phyloP scores from a whole-genome alignment of 768 basidiomycete genomes.

The Leccinum rimulosum region DNA sequence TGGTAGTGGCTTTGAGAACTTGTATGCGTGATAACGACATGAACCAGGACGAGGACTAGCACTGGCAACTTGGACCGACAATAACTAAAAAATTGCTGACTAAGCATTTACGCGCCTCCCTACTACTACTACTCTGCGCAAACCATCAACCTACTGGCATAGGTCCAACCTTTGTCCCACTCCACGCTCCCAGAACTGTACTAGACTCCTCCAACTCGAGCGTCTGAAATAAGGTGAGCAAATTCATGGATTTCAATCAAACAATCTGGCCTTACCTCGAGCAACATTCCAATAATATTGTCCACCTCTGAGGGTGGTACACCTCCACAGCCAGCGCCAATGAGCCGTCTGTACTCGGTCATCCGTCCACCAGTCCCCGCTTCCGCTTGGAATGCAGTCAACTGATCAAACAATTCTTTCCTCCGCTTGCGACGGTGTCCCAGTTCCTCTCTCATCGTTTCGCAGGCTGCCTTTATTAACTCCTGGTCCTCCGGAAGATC shows the following conservation, averaged over 20 bases:
- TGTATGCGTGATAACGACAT: constrained; percentile 36
- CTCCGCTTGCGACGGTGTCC: constrained; percentile 64
- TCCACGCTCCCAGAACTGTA: constrained; percentile 47
- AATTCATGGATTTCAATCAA: neutral
- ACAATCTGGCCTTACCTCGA: constrained; percentile 57
- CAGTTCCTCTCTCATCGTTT: constrained; percentile 63
- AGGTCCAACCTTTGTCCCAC: constrained; percentile 26
- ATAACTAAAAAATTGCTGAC: constrained; percentile 15
- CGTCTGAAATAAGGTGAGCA: constrained; percentile 45
- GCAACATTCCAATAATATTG: constrained; percentile 74
- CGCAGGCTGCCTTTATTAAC: constrained; percentile 52
- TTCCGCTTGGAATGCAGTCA: constrained; percentile 82
- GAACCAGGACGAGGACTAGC: neutral
- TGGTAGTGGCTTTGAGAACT: constrained; percentile 48
- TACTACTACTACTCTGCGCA: neutral
- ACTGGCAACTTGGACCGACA: neutral
- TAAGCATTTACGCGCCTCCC: constrained; percentile 8
- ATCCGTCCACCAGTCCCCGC: constrained; percentile 88
- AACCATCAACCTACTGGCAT: constrained; percentile 21
- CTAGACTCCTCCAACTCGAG: constrained; percentile 81
- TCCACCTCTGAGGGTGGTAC: constrained; percentile 87
- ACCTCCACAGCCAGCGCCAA: constrained; percentile 88
- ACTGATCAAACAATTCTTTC: constrained; percentile 67
- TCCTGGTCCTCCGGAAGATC: constrained; percentile 59
- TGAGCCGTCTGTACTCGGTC: constrained; percentile 83